These are phyloP conservation scores for Lepraria neglecta DNA, from an alignment of 495 filamentous ascomycete species.

Conservation along the genomic window DNA sequence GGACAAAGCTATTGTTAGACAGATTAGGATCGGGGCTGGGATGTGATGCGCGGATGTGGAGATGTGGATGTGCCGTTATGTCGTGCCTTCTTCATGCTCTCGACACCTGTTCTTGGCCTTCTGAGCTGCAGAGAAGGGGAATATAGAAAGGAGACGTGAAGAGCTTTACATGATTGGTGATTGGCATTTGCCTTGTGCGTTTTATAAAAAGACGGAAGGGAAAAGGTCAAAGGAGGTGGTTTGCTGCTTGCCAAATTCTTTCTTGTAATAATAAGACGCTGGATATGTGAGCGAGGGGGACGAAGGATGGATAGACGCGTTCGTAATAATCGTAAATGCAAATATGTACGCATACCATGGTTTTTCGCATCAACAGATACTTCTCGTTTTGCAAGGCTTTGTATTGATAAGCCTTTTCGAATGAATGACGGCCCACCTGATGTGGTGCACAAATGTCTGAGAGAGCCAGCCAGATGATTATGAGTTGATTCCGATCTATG, in stretches of 20 bases:
- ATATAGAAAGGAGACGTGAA: too few relatives aligned
- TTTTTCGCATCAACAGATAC: too few relatives aligned
- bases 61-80: background rate
- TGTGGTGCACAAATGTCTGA: too few relatives aligned
- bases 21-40: constrained; percentile 23
- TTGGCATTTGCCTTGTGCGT: too few relatives aligned
- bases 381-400: too few relatives aligned
- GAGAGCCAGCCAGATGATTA: too few relatives aligned
- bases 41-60: constrained; percentile 11
- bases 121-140: too few relatives aligned
- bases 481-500: background rate
- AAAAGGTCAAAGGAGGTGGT: background rate
- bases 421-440: too few relatives aligned
- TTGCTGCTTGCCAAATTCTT: background rate
- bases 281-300: background rate
- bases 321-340: background rate
- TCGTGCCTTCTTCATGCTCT: too few relatives aligned
- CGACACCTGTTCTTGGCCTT: too few relatives aligned
- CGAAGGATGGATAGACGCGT: background rate
- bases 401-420: background rate
- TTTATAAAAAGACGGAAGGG: background rate
- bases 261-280: background rate
- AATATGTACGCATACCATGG: background rate
- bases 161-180: too few relatives aligned
- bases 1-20: constrained; percentile 36